A percentile compares a stretch with the other conserved stretches of the same genome.
Conservation (phyloP, 139 green algal species). For the Chlorella sp. region DNA sequence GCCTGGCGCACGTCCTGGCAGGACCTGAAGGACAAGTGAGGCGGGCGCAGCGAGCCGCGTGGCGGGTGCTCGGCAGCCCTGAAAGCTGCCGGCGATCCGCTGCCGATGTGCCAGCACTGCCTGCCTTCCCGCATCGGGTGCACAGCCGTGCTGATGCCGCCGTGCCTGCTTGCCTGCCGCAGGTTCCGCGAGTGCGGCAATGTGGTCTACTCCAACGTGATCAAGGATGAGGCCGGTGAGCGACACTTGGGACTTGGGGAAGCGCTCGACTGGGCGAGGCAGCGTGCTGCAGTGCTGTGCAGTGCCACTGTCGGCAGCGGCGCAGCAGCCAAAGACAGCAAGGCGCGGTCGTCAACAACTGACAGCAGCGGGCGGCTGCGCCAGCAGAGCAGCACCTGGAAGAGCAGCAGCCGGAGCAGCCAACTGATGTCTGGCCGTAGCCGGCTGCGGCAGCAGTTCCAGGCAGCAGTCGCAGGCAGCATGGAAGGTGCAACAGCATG, state of each 20-base stretch:
- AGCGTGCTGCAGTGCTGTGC: too few relatives aligned
- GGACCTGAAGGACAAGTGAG: constrained; percentile 87
- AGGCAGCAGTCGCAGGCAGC: background rate
- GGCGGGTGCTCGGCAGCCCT: too few relatives aligned
- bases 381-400: background rate
- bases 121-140: background rate
- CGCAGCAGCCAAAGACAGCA: too few relatives aligned
- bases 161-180: background rate
- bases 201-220: constrained; percentile 94
- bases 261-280: too few relatives aligned
- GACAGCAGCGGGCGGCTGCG: too few relatives aligned
- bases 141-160: background rate
- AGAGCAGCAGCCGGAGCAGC: background rate
- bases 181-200: constrained; percentile 82
- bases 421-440: background rate
- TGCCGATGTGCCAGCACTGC: background rate
- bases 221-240: constrained; percentile 82
- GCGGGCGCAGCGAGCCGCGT: too few relatives aligned
- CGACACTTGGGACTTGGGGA: too few relatives aligned
- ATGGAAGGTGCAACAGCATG: too few relatives aligned
- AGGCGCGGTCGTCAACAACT: background rate
- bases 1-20: constrained; percentile 89
- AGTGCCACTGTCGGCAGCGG: too few relatives aligned
- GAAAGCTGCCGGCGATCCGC: background rate
- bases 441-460: background rate